Base-by-base conservation (phyloP, 1,139 yeast species). In the Debaryomyces singareniensis region DNA sequence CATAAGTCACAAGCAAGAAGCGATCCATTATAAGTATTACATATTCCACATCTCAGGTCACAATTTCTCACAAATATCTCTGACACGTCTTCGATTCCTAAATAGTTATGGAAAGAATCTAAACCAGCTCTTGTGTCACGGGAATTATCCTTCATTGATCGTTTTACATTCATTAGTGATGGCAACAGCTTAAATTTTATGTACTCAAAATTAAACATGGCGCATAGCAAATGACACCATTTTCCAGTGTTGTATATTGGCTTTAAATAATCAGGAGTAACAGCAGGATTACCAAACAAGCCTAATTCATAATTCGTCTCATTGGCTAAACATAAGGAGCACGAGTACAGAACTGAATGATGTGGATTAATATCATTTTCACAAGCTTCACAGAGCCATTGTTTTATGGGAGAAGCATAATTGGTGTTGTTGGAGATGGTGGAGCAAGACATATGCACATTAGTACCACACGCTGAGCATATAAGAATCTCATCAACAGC, bases 381-480 rank as follows among this genome's bases (percentile, higher is more conserved):
- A 48, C 97, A 89, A 2, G 79, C 68, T 44, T 86, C 96, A 56
- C 97, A 89, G 20, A 70, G 54, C 97, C 97, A 89, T 30, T 64
- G 70, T 26, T 53, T 57, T 1, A 53, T 40, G 0, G 64, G 62
- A 20, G 41, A 46, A 3, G 42, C 29, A 3, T 39, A 35, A 3
- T 44, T 40, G 1, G 47, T 57, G 2, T 51, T 51, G 4, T 58
- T 38, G 18, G 28, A 29, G 5, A 73, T 43, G 1, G 95, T 95
- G 45, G 79, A 78, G 49, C 96, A 87, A 0, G 70, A 53, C 2
- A 70, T 58, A 49, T 89, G 97, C 2, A 80, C 87, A 33, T 67
- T 68, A 15, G 85, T 59, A 0, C 85, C 83, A 59, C 97, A 89
- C 14, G 67, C 62, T 1, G 65, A 53, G 50, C 96, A 89, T 2